phyloP scores from a whole-genome alignment of 441 rosid species.

The Euphorbia celastroides region DNA sequence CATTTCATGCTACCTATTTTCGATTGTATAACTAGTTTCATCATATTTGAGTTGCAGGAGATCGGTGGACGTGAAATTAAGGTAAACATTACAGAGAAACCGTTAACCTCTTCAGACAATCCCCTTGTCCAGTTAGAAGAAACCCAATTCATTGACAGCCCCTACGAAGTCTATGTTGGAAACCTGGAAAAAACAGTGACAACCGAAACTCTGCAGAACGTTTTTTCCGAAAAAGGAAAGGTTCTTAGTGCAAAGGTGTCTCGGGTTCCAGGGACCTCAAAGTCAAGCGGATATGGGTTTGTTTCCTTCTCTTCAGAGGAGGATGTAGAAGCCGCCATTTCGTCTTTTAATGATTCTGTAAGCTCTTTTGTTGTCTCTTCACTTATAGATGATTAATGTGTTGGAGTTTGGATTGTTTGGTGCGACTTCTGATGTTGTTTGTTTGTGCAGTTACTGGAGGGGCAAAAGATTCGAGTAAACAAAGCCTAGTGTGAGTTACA shows the following conservation, averaged over 20 bases:
- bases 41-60: conserved; percentile 31
- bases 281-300: conserved; percentile 81
- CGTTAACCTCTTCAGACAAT: conserved; percentile 42
- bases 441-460: conserved; percentile 65
- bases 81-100: conserved; percentile 85
- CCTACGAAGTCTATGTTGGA: conserved; percentile 79
- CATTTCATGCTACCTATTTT: conserved; percentile 7
- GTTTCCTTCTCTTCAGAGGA: conserved; percentile 79
- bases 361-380: conserved; percentile 24
- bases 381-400: no score
- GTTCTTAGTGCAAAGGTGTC: conserved; percentile 82
- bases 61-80: conserved; percentile 80
- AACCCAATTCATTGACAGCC: conserved; percentile 62
- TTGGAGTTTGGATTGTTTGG: neutral
- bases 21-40: conserved; percentile 5
- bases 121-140: conserved; percentile 60
- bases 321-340: conserved; percentile 68
- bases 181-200: conserved; percentile 83
- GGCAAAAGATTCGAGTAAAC: conserved; percentile 79
- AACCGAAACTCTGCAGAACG: conserved; percentile 45
- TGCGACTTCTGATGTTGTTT: conserved; percentile 2
- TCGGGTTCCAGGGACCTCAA: conserved; percentile 77
- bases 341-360: conserved; percentile 68
- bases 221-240: conserved; percentile 70
- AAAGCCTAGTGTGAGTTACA: conserved; percentile 42